Evolutionary conservation across 1,284 basidiomycete species (phyloP).

Genomic region (Malassezia dermatis): DNA sequence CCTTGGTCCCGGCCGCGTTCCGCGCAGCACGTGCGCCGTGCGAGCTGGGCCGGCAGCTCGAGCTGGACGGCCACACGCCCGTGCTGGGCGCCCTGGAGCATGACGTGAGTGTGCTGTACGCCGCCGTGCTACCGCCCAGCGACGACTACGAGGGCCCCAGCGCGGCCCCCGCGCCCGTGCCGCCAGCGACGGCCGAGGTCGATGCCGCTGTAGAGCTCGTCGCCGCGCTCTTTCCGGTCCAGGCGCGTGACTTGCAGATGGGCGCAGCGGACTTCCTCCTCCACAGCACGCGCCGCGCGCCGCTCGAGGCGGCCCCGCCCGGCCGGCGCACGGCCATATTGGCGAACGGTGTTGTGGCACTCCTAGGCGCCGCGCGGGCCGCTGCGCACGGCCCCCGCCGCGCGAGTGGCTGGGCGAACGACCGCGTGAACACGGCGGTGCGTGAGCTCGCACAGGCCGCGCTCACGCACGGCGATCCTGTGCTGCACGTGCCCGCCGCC

Average conservation of each 20-base stretch:
- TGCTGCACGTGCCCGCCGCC: slow-evolving; percentile 69
- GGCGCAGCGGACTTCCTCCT: slow-evolving; percentile 61
- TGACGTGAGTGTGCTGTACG: slow-evolving; percentile 67
- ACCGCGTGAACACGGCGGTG: slow-evolving; percentile 62
- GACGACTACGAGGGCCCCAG: slow-evolving; percentile 12
- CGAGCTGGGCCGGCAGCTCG: slow-evolving; percentile 51
- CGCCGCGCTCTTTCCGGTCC: slow-evolving; percentile 62
- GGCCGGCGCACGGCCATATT: slow-evolving; percentile 78
- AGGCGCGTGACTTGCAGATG: slow-evolving; percentile 61
- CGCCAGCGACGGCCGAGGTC: slow-evolving; percentile 71
- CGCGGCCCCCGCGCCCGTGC: slow-evolving; percentile 59
- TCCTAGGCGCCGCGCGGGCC: slow-evolving; percentile 62
- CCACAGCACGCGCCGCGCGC: slow-evolving; percentile 58
- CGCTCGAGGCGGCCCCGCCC: slow-evolving; percentile 70
- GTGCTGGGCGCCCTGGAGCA: slow-evolving; percentile 76
- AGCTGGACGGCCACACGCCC: slow-evolving; percentile 65
- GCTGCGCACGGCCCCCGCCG: slow-evolving; percentile 24
- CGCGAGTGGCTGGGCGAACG: slow-evolving; percentile 49
- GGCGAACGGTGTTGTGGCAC: slow-evolving; percentile 69
- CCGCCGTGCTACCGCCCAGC: slow-evolving; percentile 1
- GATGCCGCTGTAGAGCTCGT: slow-evolving; percentile 83
- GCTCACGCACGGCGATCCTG: slow-evolving; percentile 67
- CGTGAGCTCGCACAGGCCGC: slow-evolving; percentile 73
- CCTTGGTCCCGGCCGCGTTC: background rate
- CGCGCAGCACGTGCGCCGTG: background rate